Evolutionary conservation across 495 filamentous ascomycete genomes (phyloP).

Genomic region (Penicillium canescens): DNA sequence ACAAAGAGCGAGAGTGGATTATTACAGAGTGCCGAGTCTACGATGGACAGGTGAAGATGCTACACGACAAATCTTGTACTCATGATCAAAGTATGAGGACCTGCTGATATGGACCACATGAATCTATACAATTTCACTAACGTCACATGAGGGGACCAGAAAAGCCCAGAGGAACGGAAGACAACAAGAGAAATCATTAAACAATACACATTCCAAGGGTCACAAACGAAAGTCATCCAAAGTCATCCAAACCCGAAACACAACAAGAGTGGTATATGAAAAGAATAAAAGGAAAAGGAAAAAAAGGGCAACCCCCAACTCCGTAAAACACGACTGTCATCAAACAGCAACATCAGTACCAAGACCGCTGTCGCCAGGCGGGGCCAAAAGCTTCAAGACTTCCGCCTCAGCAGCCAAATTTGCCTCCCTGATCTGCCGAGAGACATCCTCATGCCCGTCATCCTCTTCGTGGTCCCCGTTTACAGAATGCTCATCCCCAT

Average conservation of each 20-base stretch:
- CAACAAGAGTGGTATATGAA: constrained; percentile 33
- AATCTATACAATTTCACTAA: constrained; percentile 1
- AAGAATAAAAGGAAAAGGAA: constrained; percentile 14
- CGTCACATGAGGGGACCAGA: constrained; percentile 3
- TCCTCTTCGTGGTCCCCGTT: constrained; percentile 5
- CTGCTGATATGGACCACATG: constrained; percentile 1
- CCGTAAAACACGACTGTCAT: constrained; percentile 11
- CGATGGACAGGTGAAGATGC: no score
- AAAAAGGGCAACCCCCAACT: constrained; percentile 15
- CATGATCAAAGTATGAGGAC: not conserved
- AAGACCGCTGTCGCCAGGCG: constrained; percentile 45
- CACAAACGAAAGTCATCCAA: constrained; percentile 16
- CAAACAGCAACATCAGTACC: constrained; percentile 41
- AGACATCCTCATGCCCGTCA: constrained; percentile 14
- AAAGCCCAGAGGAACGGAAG: not conserved
- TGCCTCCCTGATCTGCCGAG: constrained; percentile 25
- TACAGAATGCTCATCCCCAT: constrained; percentile 6
- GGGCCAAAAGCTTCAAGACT: constrained; percentile 29
- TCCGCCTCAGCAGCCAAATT: constrained; percentile 32
- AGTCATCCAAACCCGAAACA: constrained; percentile 24
- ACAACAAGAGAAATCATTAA: constrained; percentile 8
- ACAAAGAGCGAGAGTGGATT: no score
- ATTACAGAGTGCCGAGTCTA: no score
- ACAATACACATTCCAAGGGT: constrained; percentile 12
- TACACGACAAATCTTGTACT: no score